Evolutionary conservation across 345 rosid species (phyloP), one percentile per base, ranked within the genome.

Genomic region (Rhizophora apiculata): DNA sequence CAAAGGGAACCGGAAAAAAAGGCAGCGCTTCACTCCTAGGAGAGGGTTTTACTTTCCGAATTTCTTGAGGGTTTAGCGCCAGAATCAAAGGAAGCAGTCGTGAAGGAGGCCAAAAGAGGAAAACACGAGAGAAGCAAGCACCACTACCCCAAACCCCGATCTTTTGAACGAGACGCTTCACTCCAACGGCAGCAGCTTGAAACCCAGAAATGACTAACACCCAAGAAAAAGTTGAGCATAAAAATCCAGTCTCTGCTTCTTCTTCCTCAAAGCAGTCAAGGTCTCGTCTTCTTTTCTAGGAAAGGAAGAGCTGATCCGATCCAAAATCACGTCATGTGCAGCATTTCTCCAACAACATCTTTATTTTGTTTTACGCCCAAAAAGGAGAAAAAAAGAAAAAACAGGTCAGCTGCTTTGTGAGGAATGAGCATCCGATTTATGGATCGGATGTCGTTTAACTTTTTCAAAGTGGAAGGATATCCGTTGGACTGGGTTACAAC

Each of bases 341-440:
- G 97, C 95, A 90, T 71, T 86, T 86, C 70, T 84, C 92, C 0
- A 95, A 90, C 61, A 90, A 90, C 83, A 89, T 92, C 96, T 95
- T 89, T 59, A 88, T 86, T 57, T 61, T 92, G 63, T 66, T 92
- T 19, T 76, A 88, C 79, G 92, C 88, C 72, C 80, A 81, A 79
- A 88, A 39, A 39, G 5, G 5, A 4, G 6, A 4, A 6, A 6
- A 1, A 34, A 34, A 6, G 8, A 34, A 34, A 0, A 1, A 89
- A 82, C 87, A 90, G 96, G 97, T 89, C 53, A 57, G 87, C 55
- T 37, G 57, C 65, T 43, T 55, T 63, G 5, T 22, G 5, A 30
- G 5, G 49, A 24, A 20, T 31, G 2, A 10, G 8, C 29, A 21
- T 31, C 20, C 24, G 52, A 21, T 62, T 60, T 26, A 22, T 11